Percentiles rank a stretch among this genome's conserved stretches.
These are phyloP conservation scores for Penicillium sp. DNA, from an alignment of 2,329 filamentous ascomycete species.

Conservation along the genomic window DNA sequence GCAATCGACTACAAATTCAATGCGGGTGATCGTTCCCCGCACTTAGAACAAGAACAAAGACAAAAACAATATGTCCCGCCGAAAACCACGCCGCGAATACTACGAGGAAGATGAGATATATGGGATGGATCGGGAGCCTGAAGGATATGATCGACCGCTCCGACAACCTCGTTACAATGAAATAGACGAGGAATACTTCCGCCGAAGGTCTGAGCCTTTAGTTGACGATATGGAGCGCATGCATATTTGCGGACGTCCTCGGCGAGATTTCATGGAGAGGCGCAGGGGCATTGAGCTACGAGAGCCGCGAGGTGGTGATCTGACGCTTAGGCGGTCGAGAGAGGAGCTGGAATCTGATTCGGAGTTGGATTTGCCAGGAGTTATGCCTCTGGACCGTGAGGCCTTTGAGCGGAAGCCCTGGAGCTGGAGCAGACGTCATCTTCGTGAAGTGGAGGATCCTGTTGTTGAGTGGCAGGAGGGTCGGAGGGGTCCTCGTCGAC, in stretches of 20 bases:
- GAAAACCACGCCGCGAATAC: conserved; percentile 25
- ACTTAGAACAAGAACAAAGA: too few relatives aligned
- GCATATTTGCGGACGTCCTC: conserved; percentile 38
- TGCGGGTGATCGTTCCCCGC: conserved; percentile 1
- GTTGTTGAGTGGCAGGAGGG: conserved; percentile 13
- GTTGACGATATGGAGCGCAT: conserved; percentile 44
- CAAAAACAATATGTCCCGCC: conserved; percentile 37
- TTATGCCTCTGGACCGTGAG: conserved; percentile 16
- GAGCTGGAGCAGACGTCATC: conserved; percentile 7
- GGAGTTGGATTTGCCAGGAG: conserved; percentile 8
- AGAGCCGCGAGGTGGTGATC: conserved; percentile 29
- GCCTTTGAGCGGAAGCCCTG: conserved; percentile 3
- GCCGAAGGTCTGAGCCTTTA: conserved; percentile 38
- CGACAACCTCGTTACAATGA: conserved; percentile 29
- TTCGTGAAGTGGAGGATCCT: conserved; percentile 30
- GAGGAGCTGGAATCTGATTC: conserved; percentile 21
- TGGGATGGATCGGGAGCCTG: conserved; percentile 28
- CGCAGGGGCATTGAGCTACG: conserved; percentile 33
- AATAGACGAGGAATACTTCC: conserved; percentile 28
- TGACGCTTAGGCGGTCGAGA: conserved; percentile 31
- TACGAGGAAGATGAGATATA: conserved; percentile 32
- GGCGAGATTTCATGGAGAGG: conserved; percentile 36
- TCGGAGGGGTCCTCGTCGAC: conserved; percentile 1
- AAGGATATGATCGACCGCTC: conserved; percentile 23
- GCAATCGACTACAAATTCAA: background rate